Conservation (phyloP, 169 alveolate genomes). For the Plasmodium gonderi region DNA sequence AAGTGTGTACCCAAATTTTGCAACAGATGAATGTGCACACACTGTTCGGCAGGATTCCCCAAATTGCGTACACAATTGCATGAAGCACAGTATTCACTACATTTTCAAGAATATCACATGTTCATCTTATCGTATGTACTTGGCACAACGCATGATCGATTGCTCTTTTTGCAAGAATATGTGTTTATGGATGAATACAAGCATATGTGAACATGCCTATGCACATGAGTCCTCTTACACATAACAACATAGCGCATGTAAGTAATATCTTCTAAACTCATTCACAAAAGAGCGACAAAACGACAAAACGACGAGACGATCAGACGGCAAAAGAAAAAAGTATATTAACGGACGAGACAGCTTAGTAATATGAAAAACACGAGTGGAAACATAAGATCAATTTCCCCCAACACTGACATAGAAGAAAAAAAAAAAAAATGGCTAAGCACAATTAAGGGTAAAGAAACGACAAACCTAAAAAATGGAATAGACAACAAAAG, state of each 20-base stretch:
- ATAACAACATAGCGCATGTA: too few species aligned
- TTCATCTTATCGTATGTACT: not conserved
- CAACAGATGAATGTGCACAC: not conserved
- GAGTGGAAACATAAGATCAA: conserved; percentile 16
- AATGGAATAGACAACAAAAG: conserved; percentile 4
- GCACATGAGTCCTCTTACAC: not conserved
- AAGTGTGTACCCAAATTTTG: not conserved
- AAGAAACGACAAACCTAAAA: conserved; percentile 15
- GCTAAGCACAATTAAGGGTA: conserved; percentile 26
- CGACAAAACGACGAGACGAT: too few species aligned
- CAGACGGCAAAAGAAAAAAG: not conserved
- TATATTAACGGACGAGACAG: not conserved
- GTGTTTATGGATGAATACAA: not conserved
- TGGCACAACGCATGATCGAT: not conserved
- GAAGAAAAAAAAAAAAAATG: conserved; percentile 51
- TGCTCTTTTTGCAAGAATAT: too few species aligned
- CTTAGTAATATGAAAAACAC: conserved; percentile 45
- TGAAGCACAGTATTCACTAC: not conserved
- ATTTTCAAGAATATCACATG: not conserved
- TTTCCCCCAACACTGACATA: conserved; percentile 13
- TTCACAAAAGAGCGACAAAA: too few species aligned
- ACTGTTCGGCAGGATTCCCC: not conserved
- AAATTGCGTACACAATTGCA: not conserved
- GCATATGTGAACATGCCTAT: not conserved
- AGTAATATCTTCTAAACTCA: too few species aligned